Evolutionary conservation across 495 filamentous ascomycete species (phyloP), one percentile per base, ranked within the genome.

Genomic region (Saxophila tyrrhenica): DNA sequence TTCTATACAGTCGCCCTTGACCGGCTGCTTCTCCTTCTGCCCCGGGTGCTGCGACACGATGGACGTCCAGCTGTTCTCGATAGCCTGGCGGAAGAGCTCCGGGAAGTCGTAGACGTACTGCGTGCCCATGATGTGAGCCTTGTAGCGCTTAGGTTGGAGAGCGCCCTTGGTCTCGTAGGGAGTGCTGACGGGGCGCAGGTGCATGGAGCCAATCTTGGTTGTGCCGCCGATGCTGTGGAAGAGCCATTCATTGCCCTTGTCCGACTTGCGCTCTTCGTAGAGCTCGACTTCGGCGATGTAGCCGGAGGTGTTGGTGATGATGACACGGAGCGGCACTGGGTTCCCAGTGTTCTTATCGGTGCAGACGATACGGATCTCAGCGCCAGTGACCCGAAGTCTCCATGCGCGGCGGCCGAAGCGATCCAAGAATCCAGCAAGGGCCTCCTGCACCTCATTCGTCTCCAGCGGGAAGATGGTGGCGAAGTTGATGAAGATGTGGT

Each of bases 401-500:
- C 92, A 98, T 39, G 85, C 85, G 58, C 92, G 88, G 61, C 88
- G 86, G 59, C 92, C 92, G 62, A 97, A 98, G 48, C 92, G 86
- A 62, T 97, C 92, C 51, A 98, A 72, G 78, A 98, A 97, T 32
- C 92, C 90, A 64, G 83, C 88, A 43, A 98, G 79, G 15, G 92
- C 92, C 69, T 94, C 80, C 71, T 97, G 89, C 25, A 98, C 89
- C 72, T 95, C 91, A 51, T 81, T 69, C 11, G 92, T 89, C 66
- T 86, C 75, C 38, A 98, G 79, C 64, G 89, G 88, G 81, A 98
- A 97, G 48, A 96, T 86, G 11, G 85, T 85, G 0, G 86, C 87
- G 75, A 98, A 98, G 78, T 98, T 96, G 75, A 98, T 89, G 78
- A 97, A 98, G 79, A 98, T 95, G 75, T 98, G 94, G 75, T 98